Base-by-base conservation (phyloP, 2,329 filamentous ascomycete genomes). In the Fusarium stilboides region DNA sequence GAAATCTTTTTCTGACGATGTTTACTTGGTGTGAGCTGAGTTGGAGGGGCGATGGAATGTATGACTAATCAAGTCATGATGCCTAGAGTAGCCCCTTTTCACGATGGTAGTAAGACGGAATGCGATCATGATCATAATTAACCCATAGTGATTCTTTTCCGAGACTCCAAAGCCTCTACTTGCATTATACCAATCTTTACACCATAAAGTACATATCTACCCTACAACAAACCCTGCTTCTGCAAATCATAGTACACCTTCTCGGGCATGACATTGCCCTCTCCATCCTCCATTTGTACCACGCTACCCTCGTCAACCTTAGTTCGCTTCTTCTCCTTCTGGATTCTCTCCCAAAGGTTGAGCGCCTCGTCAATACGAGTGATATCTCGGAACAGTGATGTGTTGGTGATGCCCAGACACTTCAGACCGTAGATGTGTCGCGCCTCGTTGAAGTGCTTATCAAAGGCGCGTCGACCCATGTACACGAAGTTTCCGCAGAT, bases 401-500 rank as follows among this genome's bases (percentile, higher is more conserved):
- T 94, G 77, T 97, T 96, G 9, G 91, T 97, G 77, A 99, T 96
- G 20, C 97, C 97, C 51, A 99, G 83, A 76, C 95, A 97, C 79
- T 97, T 96, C 71, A 99, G 83, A 1, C 96, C 96, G 77, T 97
- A 96, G 49, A 98, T 92, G 77, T 99, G 96, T 54, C 94, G 86
- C 10, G 93, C 90, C 80, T 99, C 96, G 72, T 94, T 97, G 82
- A 99, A 99, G 79, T 99, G 96, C 84, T 99, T 99, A 78, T 99
- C 96, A 74, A 98, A 99, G 2, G 94, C 94, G 50, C 96, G 89
- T 24, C 96, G 88, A 17, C 96, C 96, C 92, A 97, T 98, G 83
- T 98, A 98, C n/a, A 98, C 94, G 76, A 94, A 98, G 80, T 98
- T 98, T 57, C 96, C 96, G 77, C 96, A 99, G 58, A 99, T 93